Percentiles rank a stretch among this genome's conserved stretches.
Evolutionary conservation across 1,284 basidiomycete genomes (phyloP).

Genomic region (Vanrija sp.): DNA sequence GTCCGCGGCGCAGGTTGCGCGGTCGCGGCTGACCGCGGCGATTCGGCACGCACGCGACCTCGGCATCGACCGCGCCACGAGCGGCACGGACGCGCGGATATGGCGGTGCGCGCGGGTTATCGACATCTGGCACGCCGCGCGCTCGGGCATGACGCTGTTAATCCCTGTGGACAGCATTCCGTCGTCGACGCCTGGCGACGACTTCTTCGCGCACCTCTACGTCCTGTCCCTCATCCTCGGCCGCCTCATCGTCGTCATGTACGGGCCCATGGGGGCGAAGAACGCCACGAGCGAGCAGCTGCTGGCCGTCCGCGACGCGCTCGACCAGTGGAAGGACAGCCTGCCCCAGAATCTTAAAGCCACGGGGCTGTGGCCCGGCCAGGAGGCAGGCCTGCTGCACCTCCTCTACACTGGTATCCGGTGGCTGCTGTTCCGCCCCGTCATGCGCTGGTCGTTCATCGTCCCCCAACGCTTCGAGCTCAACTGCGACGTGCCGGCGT

Average conservation of each 20-base stretch:
- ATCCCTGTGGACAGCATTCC: background rate
- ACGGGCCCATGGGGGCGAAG: constrained; percentile 20
- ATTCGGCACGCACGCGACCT: constrained; percentile 26
- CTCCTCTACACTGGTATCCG: constrained; percentile 16
- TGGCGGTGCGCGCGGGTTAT: constrained; percentile 24
- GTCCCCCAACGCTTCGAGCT: constrained; percentile 18
- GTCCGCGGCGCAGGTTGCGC: constrained; percentile 11
- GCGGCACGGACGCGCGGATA: constrained; percentile 11
- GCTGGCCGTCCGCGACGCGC: constrained; percentile 9
- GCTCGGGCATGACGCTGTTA: constrained; percentile 14
- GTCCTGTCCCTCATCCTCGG: constrained; percentile 13
- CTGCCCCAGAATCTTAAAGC: constrained; percentile 13
- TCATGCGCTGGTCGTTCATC: constrained; percentile 35
- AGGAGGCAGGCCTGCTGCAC: constrained; percentile 22
- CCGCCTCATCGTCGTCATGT: constrained; percentile 13
- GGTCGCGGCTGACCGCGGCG: constrained; percentile 19
- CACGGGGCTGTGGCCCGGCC: constrained; percentile 15
- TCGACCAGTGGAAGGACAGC: constrained; percentile 16
- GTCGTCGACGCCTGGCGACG: background rate
- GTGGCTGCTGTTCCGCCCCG: constrained; percentile 27
- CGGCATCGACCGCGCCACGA: constrained; percentile 10
- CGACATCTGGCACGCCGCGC: constrained; percentile 27
- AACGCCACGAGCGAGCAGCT: constrained; percentile 13
- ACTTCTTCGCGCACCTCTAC: constrained; percentile 17
- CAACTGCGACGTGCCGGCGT: constrained; percentile 19